These are phyloP conservation scores for Trichosporon coremiiforme DNA, from an alignment of 1,284 basidiomycete species.

Conservation along the genomic window DNA sequence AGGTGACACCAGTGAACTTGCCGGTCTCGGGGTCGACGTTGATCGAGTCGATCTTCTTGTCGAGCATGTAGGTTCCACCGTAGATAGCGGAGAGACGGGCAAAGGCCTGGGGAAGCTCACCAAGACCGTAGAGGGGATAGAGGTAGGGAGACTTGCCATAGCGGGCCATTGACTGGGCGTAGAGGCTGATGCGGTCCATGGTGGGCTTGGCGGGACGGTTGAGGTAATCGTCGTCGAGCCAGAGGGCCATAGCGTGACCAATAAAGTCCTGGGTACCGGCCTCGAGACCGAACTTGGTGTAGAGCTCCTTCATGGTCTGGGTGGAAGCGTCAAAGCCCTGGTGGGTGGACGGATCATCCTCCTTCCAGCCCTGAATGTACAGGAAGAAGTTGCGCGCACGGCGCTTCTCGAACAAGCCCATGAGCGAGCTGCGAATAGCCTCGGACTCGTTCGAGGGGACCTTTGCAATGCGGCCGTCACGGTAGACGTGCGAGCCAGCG, in stretches of 20 bases:
- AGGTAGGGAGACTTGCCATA: slow-evolving; percentile 99
- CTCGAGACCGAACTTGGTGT: slow-evolving; percentile 96
- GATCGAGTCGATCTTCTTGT: slow-evolving; percentile 91
- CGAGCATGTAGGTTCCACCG: slow-evolving; percentile 99
- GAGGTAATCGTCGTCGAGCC: slow-evolving; percentile 96
- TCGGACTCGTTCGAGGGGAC: slow-evolving; percentile 98
- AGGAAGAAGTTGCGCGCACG: slow-evolving; percentile 99
- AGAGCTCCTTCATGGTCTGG: slow-evolving; percentile 88
- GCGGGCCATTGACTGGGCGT: slow-evolving; percentile 97
- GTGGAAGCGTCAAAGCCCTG: slow-evolving; percentile 86
- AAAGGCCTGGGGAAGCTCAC: slow-evolving; percentile 98
- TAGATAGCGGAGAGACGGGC: slow-evolving; percentile 98
- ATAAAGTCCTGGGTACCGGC: slow-evolving; percentile 98
- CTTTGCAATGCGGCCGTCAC: slow-evolving; percentile 95
- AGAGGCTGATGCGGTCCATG: slow-evolving; percentile 94
- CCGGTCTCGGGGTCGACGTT: slow-evolving; percentile 77
- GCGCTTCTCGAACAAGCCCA: slow-evolving; percentile 98
- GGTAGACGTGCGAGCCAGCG: slow-evolving; percentile 95
- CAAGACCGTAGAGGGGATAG: slow-evolving; percentile 97
- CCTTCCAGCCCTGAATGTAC: slow-evolving; percentile 94
- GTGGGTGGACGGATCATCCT: slow-evolving; percentile 91
- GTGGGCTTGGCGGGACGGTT: slow-evolving; percentile 85
- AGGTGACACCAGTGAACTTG: slow-evolving; percentile 90
- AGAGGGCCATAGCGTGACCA: slow-evolving; percentile 98
- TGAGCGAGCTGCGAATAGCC: slow-evolving; percentile 88